Evolutionary conservation across 2,329 filamentous ascomycete genomes (phyloP).

Genomic region (Fusarium solani-melongenae): DNA sequence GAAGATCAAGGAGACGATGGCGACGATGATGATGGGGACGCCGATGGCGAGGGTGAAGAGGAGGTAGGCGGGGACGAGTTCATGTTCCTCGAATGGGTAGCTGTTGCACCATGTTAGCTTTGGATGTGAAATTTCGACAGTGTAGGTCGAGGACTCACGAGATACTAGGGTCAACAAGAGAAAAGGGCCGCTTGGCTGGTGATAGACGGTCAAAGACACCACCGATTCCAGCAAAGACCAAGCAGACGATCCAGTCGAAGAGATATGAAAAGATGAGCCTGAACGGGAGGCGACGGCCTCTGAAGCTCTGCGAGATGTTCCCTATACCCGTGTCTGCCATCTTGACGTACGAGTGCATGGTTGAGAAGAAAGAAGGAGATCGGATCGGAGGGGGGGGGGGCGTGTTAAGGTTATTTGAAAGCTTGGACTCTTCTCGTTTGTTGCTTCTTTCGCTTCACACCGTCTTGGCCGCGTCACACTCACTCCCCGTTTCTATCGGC

Average conservation of each 20-base stretch:
- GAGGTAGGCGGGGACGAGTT: conserved; percentile 76
- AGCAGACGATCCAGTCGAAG: conserved; percentile 78
- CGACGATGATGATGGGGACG: conserved; percentile 74
- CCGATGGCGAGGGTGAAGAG: conserved; percentile 72
- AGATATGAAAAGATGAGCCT: conserved; percentile 72
- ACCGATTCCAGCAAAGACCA: conserved; percentile 68
- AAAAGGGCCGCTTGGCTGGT: conserved; percentile 78
- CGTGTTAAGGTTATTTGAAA: not conserved
- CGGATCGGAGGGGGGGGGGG: conserved; percentile 17
- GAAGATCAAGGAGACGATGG: conserved; percentile 74
- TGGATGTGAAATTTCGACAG: not conserved
- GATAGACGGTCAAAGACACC: conserved; percentile 68
- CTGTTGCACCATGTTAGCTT: conserved; percentile 48
- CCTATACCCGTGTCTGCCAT: conserved; percentile 41
- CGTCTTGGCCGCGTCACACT: conserved; percentile 2
- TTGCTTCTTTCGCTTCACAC: not conserved
- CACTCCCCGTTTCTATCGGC: not conserved
- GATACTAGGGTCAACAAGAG: conserved; percentile 77
- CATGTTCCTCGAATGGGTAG: conserved; percentile 76
- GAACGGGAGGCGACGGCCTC: conserved; percentile 43
- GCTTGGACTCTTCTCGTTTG: not conserved
- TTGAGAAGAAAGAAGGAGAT: conserved; percentile 11
- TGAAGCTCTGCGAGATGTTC: conserved; percentile 11
- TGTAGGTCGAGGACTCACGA: conserved; percentile 60
- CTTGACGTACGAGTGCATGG: conserved; percentile 38